phyloP scores from a whole-genome alignment of 306 rosid species.

The Vachellia collinsii region DNA sequence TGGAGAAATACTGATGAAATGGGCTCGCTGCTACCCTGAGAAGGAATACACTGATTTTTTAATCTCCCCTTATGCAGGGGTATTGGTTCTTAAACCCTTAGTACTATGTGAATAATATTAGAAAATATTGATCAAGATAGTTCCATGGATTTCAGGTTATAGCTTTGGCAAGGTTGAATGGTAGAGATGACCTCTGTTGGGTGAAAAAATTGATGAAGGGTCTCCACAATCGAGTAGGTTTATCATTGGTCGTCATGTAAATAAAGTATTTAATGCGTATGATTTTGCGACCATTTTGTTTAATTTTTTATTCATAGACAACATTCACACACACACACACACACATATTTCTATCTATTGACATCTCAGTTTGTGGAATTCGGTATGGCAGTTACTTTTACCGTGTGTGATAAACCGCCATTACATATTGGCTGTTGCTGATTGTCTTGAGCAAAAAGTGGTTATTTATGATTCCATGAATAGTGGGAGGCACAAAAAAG shows the following conservation, averaged over 20 bases:
- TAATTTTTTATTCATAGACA: background rate
- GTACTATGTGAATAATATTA: background rate
- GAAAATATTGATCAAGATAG: background rate
- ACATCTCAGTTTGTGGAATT: background rate
- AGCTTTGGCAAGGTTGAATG: slow-evolving; percentile 10
- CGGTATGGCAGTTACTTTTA: slow-evolving; percentile 8
- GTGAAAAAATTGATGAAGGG: slow-evolving; percentile 17
- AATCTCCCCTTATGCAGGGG: slow-evolving; percentile 20
- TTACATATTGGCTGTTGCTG: slow-evolving; percentile 20
- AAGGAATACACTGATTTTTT: slow-evolving; percentile 1
- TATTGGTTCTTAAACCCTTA: slow-evolving; percentile 5
- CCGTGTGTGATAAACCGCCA: slow-evolving; percentile 14
- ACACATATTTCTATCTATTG: background rate
- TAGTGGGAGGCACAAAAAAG: background rate
- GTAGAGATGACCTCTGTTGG: slow-evolving; percentile 11
- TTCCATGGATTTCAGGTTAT: slow-evolving; percentile 16
- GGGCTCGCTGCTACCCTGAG: background rate
- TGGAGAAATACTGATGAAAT: slow-evolving; percentile 22
- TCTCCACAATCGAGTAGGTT: slow-evolving; percentile 19
- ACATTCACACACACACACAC: background rate
- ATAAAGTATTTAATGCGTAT: background rate
- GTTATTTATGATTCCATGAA: slow-evolving; percentile 18
- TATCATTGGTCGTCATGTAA: background rate
- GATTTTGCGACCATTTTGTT: background rate
- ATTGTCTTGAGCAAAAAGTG: slow-evolving; percentile 16